Conservation (phyloP, 306 rosid species). For the Gillenia trifoliata region DNA sequence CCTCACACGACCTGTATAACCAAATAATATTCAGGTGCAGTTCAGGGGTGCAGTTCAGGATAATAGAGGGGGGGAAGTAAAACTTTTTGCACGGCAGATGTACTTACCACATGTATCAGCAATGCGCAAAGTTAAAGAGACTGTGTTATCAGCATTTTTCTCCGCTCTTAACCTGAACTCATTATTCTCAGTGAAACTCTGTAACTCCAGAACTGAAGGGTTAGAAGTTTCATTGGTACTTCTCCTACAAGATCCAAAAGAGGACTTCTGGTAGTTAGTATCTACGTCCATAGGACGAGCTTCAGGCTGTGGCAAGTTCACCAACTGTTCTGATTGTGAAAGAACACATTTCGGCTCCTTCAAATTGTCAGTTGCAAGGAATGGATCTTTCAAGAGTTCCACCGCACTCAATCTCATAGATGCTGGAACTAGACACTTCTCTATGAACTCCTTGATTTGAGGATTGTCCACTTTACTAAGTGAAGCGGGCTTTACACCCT, state of each 20-base stretch:
- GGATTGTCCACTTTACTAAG: constrained; percentile 66
- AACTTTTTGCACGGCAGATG: not conserved
- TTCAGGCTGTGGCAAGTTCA: constrained; percentile 31
- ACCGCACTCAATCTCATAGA: constrained; percentile 60
- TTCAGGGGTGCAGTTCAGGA: not conserved
- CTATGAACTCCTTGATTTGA: constrained; percentile 71
- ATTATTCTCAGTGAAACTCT: constrained; percentile 37
- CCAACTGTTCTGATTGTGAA: constrained; percentile 18
- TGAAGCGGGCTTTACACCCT: constrained; percentile 89
- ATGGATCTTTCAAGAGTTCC: constrained; percentile 81
- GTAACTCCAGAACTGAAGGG: constrained; percentile 35
- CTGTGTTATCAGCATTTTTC: constrained; percentile 40
- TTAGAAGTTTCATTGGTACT: constrained; percentile 32
- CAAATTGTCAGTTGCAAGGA: constrained; percentile 48
- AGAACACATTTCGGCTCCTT: constrained; percentile 29
- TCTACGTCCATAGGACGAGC: constrained; percentile 63
- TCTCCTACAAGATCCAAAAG: constrained; percentile 31
- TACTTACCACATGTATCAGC: constrained; percentile 55
- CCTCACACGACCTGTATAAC: constrained; percentile 55
- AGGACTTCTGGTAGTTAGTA: constrained; percentile 34
- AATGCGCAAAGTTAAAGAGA: constrained; percentile 53
- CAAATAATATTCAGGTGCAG: constrained; percentile 5
- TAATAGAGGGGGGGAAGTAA: not conserved
- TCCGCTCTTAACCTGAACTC: constrained; percentile 63
- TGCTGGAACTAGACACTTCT: constrained; percentile 81